Conservation (phyloP, 345 rosid species). For the Gossypium thurberi region DNA sequence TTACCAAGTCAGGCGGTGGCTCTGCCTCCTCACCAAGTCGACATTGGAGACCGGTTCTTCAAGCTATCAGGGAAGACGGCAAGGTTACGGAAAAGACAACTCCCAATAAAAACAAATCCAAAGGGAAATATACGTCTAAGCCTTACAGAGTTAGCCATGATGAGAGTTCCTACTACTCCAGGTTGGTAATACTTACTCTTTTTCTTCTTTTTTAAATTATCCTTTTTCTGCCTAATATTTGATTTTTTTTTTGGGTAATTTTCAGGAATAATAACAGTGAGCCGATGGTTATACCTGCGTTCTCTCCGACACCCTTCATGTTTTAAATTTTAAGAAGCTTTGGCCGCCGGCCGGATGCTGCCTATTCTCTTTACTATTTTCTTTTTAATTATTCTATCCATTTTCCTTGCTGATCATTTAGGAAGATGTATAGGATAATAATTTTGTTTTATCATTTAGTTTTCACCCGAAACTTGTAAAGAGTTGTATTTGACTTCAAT, state of each 20-base stretch:
- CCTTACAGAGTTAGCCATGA: neutral
- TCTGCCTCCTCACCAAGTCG: neutral
- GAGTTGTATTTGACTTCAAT: neutral
- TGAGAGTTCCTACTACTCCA: neutral
- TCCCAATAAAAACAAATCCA: neutral
- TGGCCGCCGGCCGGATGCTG: neutral
- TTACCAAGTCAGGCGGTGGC: neutral
- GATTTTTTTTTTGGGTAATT: neutral
- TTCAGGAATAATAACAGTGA: constrained; percentile 17
- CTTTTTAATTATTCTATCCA: too few species aligned
- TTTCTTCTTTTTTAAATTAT: neutral
- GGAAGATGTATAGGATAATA: too few species aligned
- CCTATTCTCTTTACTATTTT: too few species aligned
- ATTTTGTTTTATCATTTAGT: neutral
- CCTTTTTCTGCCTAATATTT: neutral
- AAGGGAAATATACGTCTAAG: neutral
- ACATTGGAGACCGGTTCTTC: constrained; percentile 2
- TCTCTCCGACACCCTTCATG: constrained; percentile 32
- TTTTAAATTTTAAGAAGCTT: neutral
- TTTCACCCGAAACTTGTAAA: neutral
- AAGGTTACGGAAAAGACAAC: neutral
- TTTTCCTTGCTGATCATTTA: too few species aligned
- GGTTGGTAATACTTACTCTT: neutral
- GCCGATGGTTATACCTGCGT: constrained; percentile 21
- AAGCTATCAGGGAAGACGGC: neutral